These are phyloP conservation scores for Ganoderma leucocontextum DNA, from an alignment of 1,284 basidiomycete species.

Conservation along the genomic window DNA sequence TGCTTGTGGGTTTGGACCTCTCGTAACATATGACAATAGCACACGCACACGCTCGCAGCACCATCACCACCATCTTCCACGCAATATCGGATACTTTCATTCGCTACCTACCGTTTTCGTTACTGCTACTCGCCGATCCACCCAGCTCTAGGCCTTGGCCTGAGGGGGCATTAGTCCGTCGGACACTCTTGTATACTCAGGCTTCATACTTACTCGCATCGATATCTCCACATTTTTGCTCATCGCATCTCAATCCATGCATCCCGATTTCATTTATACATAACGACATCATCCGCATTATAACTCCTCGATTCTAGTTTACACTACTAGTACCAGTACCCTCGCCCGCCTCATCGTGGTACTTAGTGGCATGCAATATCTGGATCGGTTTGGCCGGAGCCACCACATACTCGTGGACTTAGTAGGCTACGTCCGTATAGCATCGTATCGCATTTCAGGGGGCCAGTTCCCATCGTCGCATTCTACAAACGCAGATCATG, in stretches of 20 bases:
- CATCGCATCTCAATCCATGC: not conserved
- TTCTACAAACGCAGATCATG: no score
- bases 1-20: not conserved
- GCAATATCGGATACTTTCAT: not conserved
- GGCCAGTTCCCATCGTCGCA: no score
- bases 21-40: constrained; percentile 5
- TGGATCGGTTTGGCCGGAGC: not conserved
- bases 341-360: not conserved
- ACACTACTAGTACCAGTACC: not conserved
- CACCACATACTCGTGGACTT: not conserved
- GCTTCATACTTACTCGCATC: not conserved
- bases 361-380: not conserved
- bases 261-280: not conserved
- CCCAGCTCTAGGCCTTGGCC: not conserved
- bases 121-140: not conserved
- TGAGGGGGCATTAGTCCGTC: not conserved
- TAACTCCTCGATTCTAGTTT: not conserved
- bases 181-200: not conserved
- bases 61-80: not conserved
- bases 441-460: not conserved
- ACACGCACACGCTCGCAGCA: constrained; percentile 6
- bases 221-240: not conserved
- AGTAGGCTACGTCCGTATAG: no score
- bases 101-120: not conserved
- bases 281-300: not conserved